These are phyloP conservation scores for Tetrahymena borealis DNA, from an alignment of 73 alveolate genomes.

Conservation along the genomic window DNA sequence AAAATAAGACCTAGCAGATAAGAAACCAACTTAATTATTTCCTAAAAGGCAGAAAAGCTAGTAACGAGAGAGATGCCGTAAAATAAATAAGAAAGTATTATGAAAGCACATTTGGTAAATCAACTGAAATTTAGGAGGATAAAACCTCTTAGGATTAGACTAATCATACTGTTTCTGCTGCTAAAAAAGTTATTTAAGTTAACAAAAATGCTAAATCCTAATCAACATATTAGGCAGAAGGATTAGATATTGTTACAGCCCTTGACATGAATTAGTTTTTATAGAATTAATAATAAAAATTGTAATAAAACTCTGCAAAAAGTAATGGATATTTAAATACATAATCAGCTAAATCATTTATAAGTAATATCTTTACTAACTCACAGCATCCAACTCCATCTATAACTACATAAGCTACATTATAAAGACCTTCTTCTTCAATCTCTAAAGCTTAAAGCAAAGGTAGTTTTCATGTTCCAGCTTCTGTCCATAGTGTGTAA, in stretches of 20 bases:
- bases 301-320: not conserved
- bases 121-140: not conserved
- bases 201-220: not conserved
- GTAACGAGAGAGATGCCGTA: not conserved
- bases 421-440: too few relatives aligned
- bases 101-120: not conserved
- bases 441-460: too few relatives aligned
- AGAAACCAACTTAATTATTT: not conserved
- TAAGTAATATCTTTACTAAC: not conserved
- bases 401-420: not conserved
- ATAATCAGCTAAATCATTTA: not conserved
- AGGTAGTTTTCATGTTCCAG: too few relatives aligned
- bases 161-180: not conserved
- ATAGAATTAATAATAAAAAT: not conserved
- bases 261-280: not conserved
- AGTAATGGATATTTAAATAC: not conserved
- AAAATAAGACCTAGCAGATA: not conserved
- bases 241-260: not conserved
- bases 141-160: not conserved
- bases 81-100: not conserved
- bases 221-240: not conserved
- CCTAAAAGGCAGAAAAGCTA: not conserved
- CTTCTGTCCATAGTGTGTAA: too few relatives aligned
- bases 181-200: not conserved
- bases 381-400: not conserved